Base-by-base conservation (phyloP, 2,329 filamentous ascomycete species). In the Epicoccum sorghinum region DNA sequence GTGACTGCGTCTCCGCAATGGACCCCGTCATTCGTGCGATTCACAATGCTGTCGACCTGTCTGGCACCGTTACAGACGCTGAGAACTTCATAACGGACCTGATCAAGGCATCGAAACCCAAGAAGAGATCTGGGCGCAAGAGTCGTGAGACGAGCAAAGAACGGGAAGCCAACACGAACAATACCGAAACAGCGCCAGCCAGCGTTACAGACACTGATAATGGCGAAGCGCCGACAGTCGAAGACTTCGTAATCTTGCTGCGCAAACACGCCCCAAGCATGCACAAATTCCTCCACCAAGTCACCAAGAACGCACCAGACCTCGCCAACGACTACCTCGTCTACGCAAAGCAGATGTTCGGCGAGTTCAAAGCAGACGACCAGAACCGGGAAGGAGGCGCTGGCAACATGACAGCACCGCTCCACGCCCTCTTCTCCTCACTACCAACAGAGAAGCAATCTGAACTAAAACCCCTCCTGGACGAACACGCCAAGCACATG, bases 11-110 rank as follows among this genome's bases (percentile, higher is more conserved):
- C 5, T 78, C 81, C 0, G 86, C 87, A 2, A 90, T 89, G 61
- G 89, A 92, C 47, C 89, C 89, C 0, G 85, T 92, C 55, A 90
- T 95, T 51, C 82, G 89, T 22, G 77, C 81, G 3, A 78, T 93
- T 6, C 90, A 93, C 69, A 83, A 89, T 48, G 83, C 83, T 2
- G 82, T 92, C 23, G 88, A 93, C 65, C 79, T 93, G 5, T 85
- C 84, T 30, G 86, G 86, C 35, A 89, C 90, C 18, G 73, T 93
- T 6, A 81, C 82, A 33, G 86, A 90, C 32, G 78, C 84, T 1
- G 86, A 93, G 68, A 78, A 76, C 8, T 92, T 95, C 65, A 69
- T 93, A 22, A 82, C 83, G 5, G 89, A 92, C 59, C 82, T 93
- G 52, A 84, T 95, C 70, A 84, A 85, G 57, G 80, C 67, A 3